phyloP scores from a whole-genome alignment of 2,329 filamentous ascomycete species.

The Dactylellina parvicollis region DNA sequence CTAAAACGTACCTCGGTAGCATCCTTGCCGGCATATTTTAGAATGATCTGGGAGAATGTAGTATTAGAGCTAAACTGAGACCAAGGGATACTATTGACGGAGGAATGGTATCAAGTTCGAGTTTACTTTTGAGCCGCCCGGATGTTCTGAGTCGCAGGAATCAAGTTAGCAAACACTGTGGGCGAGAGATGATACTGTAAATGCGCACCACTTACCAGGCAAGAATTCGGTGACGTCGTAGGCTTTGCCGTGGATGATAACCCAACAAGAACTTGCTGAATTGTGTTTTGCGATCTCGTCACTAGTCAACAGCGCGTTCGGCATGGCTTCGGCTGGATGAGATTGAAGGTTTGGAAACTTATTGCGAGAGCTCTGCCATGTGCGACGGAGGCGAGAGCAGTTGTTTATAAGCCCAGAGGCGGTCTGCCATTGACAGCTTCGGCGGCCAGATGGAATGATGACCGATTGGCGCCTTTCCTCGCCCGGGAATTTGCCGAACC shows the following conservation, averaged over 20 bases:
- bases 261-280: constrained; percentile 85
- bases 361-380: no score
- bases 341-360: constrained; percentile 52
- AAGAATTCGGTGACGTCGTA: constrained; percentile 82
- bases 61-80: neutral
- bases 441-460: constrained; percentile 11
- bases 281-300: constrained; percentile 77
- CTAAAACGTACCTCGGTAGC: constrained; percentile 72
- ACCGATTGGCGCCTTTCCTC: constrained; percentile 15
- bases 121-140: constrained; percentile 73
- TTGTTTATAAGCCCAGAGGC: no score
- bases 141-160: constrained; percentile 71
- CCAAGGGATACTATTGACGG: neutral
- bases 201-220: constrained; percentile 28
- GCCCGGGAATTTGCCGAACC: constrained; percentile 29
- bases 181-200: no score
- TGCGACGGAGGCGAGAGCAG: no score
- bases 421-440: neutral
- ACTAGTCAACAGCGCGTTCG: constrained; percentile 62
- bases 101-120: neutral
- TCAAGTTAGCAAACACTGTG: neutral
- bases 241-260: constrained; percentile 71
- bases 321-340: constrained; percentile 40
- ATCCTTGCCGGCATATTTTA: constrained; percentile 96
- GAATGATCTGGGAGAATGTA: constrained; percentile 74